phyloP scores from a whole-genome alignment of 768 basidiomycete species.

The Amanita pallidorosea region DNA sequence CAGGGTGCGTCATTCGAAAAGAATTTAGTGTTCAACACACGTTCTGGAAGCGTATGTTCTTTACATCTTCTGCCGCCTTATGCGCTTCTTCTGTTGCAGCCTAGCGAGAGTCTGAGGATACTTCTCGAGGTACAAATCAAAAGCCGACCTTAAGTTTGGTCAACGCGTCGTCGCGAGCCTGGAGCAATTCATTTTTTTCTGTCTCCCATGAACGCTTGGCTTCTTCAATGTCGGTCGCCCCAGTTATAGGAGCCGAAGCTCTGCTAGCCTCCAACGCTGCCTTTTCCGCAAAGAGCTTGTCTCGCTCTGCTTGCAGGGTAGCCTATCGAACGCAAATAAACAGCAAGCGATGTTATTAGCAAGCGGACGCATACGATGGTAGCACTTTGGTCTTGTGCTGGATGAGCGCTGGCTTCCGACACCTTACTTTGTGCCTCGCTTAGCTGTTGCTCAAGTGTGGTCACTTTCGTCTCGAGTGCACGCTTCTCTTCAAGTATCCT shows the following conservation, averaged over 20 bases:
- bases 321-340: conserved; percentile 24
- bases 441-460: conserved; percentile 24
- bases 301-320: conserved; percentile 45
- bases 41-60: conserved; percentile 30
- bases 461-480: conserved; percentile 26
- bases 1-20: not conserved
- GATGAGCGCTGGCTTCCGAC: conserved; percentile 13
- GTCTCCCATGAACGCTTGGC: conserved; percentile 32
- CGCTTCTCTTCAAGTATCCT: conserved; percentile 26
- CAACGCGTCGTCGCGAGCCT: conserved; percentile 49
- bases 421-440: conserved; percentile 14
- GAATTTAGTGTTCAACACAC: conserved; percentile 14
- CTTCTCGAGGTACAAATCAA: not conserved
- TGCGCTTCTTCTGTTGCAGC: conserved; percentile 30
- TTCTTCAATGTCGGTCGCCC: conserved; percentile 19
- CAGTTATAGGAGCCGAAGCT: conserved; percentile 12
- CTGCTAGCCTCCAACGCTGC: conserved; percentile 28
- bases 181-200: conserved; percentile 48
- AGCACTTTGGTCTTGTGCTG: conserved; percentile 21
- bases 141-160: conserved; percentile 42
- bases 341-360: not conserved
- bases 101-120: conserved; percentile 14
- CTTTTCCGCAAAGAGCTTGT: conserved; percentile 52
- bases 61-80: conserved; percentile 32
- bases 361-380: conserved; percentile 21